Conservation (phyloP, 352 stramenopile species). For the Pilasporangium apinafurcum region DNA sequence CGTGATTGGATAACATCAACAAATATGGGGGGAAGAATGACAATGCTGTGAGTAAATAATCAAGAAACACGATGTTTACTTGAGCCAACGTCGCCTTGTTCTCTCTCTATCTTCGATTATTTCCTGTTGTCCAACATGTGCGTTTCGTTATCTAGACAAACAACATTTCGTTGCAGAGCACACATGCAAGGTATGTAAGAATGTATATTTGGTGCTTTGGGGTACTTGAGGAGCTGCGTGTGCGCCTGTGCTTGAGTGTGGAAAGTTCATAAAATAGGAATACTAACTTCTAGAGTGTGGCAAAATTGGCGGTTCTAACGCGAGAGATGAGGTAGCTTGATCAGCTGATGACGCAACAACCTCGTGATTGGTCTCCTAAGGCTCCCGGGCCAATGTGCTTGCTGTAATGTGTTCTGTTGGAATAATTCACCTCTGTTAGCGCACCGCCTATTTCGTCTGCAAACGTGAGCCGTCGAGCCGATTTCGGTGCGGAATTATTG, state of each 20-base stretch:
- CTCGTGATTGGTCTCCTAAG: slow-evolving; percentile 17
- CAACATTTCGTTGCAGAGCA: no score
- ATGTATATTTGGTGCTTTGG: no score
- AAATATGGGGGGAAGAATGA: slow-evolving; percentile 9
- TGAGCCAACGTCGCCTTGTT: background rate
- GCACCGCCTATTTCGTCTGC: slow-evolving; percentile 53
- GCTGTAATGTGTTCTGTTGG: slow-evolving; percentile 73
- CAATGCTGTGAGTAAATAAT: slow-evolving; percentile 18
- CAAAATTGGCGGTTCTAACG: no score
- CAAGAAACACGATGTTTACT: slow-evolving; percentile 4
- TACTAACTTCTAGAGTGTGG: no score
- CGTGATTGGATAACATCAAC: slow-evolving; percentile 10
- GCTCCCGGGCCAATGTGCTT: slow-evolving; percentile 41
- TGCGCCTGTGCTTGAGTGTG: no score
- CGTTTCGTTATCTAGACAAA: no score
- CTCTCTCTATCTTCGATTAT: background rate
- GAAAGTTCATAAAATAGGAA: no score
- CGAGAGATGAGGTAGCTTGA: no score
- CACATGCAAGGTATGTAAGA: no score
- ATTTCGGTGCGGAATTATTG: slow-evolving; percentile 22
- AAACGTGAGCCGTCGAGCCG: slow-evolving; percentile 43
- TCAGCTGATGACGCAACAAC: slow-evolving; percentile 45
- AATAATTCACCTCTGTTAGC: slow-evolving; percentile 64
- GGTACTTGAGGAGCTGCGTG: no score
- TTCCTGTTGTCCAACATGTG: no score